Evolutionary conservation across 495 filamentous ascomycete genomes (phyloP).

Genomic region (Cetradonia linearis): DNA sequence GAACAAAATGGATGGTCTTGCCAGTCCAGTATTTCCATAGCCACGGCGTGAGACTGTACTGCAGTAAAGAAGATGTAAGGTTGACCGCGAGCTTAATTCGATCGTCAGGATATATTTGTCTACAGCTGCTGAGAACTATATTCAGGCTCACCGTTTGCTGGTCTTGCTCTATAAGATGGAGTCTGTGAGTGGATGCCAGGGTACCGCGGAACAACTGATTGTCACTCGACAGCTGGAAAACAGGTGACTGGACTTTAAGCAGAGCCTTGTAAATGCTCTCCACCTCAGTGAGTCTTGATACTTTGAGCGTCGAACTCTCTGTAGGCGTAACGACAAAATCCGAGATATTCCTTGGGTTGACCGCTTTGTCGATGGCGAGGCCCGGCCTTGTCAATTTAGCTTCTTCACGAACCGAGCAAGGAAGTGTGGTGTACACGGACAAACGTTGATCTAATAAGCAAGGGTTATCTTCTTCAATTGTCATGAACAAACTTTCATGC

Average conservation of each 20-base stretch:
- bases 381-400: background rate
- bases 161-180: background rate
- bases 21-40: constrained; percentile 1
- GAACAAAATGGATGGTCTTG: background rate
- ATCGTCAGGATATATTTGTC: constrained; percentile 7
- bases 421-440: too few relatives aligned
- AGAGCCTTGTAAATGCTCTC: background rate
- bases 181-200: background rate
- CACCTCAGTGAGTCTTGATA: background rate
- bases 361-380: background rate
- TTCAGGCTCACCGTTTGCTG: constrained; percentile 1
- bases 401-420: background rate
- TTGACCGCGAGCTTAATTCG: constrained; percentile 6
- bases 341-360: background rate
- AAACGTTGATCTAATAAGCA: too few relatives aligned
- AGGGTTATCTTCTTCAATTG: too few relatives aligned
- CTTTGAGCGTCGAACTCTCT: background rate
- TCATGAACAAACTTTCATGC: too few relatives aligned
- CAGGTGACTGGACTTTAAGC: background rate
- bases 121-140: background rate
- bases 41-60: constrained; percentile 7
- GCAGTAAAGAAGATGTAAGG: background rate
- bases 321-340: constrained; percentile 1
- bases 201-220: background rate
- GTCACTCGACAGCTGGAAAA: constrained; percentile 5